A percentile compares a stretch with the other conserved stretches of the same genome.
These are phyloP conservation scores for Epichloe amarillans DNA, from an alignment of 2,329 filamentous ascomycete species.

Conservation along the genomic window DNA sequence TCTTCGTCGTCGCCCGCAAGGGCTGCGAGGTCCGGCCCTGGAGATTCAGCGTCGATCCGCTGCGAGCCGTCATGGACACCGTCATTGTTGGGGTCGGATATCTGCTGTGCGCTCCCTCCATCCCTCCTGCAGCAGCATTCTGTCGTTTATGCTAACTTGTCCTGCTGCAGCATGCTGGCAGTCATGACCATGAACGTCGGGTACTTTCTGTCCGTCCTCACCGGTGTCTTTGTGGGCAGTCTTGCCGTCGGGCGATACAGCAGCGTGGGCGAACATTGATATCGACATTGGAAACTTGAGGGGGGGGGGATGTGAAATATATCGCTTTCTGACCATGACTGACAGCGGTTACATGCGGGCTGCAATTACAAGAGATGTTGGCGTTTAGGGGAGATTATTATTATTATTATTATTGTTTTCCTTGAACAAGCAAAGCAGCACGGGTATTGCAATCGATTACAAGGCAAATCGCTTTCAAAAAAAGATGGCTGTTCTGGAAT, in stretches of 20 bases:
- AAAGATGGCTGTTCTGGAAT: neutral
- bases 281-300: no score
- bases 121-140: neutral
- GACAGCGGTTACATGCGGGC: neutral
- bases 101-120: slow-evolving; percentile 55
- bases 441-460: neutral
- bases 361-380: neutral
- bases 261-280: slow-evolving; percentile 31
- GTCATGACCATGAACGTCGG: slow-evolving; percentile 85
- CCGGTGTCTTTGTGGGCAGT: slow-evolving; percentile 75
- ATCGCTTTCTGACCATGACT: neutral
- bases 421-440: neutral
- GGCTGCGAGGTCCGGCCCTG: slow-evolving; percentile 49
- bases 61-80: slow-evolving; percentile 57
- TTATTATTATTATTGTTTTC: neutral
- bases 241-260: slow-evolving; percentile 62
- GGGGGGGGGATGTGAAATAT: neutral
- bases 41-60: slow-evolving; percentile 67
- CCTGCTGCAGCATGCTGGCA: slow-evolving; percentile 62
- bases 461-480: no score
- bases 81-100: slow-evolving; percentile 68
- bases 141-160: neutral
- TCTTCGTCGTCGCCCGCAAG: slow-evolving; percentile 55
- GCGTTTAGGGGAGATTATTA: neutral
- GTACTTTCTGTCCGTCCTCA: slow-evolving; percentile 70